Evolutionary conservation across 148 eudicot species (phyloP).

Genomic region (Fagopyrum homotropicum): DNA sequence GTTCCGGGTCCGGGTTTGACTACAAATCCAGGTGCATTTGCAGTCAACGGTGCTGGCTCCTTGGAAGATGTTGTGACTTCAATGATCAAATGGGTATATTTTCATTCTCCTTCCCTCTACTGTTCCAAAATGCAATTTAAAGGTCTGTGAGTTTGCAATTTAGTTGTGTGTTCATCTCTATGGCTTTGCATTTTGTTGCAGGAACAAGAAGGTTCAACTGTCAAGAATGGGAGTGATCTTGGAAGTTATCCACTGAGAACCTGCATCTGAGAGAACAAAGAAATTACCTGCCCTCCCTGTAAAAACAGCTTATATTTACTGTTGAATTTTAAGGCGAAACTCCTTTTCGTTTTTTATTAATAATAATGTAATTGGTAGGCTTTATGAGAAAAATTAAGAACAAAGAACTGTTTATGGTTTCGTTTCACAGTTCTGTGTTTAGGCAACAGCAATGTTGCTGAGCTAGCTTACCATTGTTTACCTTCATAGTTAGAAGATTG

Average conservation of each 20-base stretch:
- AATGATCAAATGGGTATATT: conserved; percentile 29
- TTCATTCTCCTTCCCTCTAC: not conserved
- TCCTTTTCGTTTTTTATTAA: not conserved
- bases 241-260: conserved; percentile 15
- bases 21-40: conserved; percentile 22
- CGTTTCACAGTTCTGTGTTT: not conserved
- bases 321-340: not conserved
- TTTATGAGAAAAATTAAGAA: not conserved
- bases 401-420: not conserved
- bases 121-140: not conserved
- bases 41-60: conserved; percentile 34
- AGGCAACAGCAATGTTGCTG: conserved; percentile 13
- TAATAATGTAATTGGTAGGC: conserved; percentile 3
- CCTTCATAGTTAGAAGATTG: not conserved
- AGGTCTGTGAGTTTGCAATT: not conserved
- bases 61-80: conserved; percentile 56
- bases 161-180: not conserved
- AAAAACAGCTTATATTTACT: conserved; percentile 7
- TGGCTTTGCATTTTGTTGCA: conserved; percentile 11
- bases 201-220: conserved; percentile 20
- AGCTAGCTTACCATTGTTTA: not conserved
- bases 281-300: not conserved
- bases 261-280: conserved; percentile 16
- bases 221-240: conserved; percentile 15
- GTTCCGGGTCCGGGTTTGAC: conserved; percentile 21